These are phyloP conservation scores for Daldinia sp. DNA, from an alignment of 2,329 filamentous ascomycete species.

Conservation along the genomic window DNA sequence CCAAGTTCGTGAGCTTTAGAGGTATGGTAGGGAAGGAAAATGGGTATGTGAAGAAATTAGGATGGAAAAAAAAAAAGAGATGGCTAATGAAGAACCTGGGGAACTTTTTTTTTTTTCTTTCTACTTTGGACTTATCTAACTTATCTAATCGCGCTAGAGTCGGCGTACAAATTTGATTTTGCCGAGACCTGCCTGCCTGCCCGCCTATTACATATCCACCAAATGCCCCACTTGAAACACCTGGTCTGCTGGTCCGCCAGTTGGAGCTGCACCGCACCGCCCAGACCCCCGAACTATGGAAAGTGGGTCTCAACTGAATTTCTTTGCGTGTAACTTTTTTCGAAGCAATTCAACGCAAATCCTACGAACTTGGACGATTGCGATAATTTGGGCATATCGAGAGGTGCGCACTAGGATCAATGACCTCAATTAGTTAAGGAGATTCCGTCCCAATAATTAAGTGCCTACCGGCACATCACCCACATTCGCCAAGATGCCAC, in stretches of 20 bases:
- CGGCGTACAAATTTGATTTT: slow-evolving; percentile 7
- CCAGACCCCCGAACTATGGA: neutral
- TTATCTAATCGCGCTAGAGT: slow-evolving; percentile 1
- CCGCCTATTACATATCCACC: neutral
- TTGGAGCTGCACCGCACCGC: neutral
- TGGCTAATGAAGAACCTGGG: slow-evolving; percentile 12
- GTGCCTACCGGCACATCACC: slow-evolving; percentile 22
- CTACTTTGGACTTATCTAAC: neutral
- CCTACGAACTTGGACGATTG: neutral
- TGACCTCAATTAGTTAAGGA: neutral
- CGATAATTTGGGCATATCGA: neutral
- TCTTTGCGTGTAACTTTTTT: slow-evolving; percentile 29
- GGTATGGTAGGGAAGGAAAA: slow-evolving; percentile 36
- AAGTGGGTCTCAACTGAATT: slow-evolving; percentile 29
- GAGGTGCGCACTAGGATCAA: neutral
- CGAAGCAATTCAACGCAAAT: slow-evolving; percentile 4
- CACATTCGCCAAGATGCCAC: slow-evolving; percentile 30
- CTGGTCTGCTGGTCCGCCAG: neutral
- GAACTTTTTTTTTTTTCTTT: slow-evolving; percentile 29
- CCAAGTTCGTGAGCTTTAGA: slow-evolving; percentile 40
- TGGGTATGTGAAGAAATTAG: neutral
- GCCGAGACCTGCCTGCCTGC: no score
- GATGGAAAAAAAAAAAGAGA: slow-evolving; percentile 8
- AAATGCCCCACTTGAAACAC: neutral
- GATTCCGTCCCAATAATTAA: neutral